Evolutionary conservation across 345 rosid genomes (phyloP), one percentile per base, ranked within the genome.

Genomic region (Crucihimalaya himalaica): DNA sequence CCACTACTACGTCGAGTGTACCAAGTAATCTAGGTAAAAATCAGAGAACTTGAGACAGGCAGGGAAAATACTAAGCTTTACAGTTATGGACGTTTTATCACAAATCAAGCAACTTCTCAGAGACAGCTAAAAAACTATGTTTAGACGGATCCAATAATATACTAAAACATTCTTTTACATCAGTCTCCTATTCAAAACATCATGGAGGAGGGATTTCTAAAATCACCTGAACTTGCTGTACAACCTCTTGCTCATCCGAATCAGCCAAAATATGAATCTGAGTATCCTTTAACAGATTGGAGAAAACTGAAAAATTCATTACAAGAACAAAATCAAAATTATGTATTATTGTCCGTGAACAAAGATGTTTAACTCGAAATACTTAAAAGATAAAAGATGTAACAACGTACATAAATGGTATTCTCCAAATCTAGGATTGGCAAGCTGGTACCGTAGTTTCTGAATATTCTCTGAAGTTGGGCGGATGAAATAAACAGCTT

Each of bases 211-310:
- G 29, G 46, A 19, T 23, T 0, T 23, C 35, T 53, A 35, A 56
- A 65, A 54, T 68, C 76, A 88, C 99, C 98, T 95, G 98, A 77
- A 95, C 94, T 85, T 92, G 99, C 68, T 88, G 93, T 46, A 87
- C 99, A 81, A 80, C 91, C 79, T 95, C 98, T n/a, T 85, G 96
- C 72, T 92, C 99, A 75, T 95, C 99, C 1, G 99, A 95, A 84
- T 95, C 99, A 6, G 98, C 99, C 79, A 95, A 78, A 70, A 87
- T 80, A 83, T 95, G 99, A 85, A 95, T 88, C 84, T 90, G 98
- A 18, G 99, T 95, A 77, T 95, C 99, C 84, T 92, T 95, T 83
- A 95, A 83, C 73, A 95, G 81, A 73, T 92, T 95, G 51, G 99
- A 90, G 89, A 95, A 95, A 87, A 89, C 99, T 95, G 86, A 74